These are phyloP conservation scores for Geotrichum carabidarum DNA, from an alignment of 1,139 yeast species.

Conservation along the genomic window DNA sequence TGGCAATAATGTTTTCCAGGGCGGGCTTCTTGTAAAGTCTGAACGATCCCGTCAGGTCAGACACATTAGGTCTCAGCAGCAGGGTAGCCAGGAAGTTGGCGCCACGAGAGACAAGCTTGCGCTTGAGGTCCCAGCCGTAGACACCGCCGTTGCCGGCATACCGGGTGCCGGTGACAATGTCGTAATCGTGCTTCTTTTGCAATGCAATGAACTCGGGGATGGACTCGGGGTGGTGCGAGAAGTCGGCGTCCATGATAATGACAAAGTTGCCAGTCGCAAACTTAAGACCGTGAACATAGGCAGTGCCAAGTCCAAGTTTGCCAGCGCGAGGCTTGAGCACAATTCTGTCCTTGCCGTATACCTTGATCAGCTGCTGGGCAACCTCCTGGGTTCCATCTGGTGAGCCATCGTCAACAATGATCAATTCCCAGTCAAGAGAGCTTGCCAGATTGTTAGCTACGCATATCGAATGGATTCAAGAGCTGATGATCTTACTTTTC, in stretches of 20 bases:
- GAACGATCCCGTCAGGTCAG: conserved; percentile 76
- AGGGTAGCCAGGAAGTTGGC: conserved; percentile 76
- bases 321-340: conserved; percentile 72
- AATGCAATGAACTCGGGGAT: conserved; percentile 70
- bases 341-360: conserved; percentile 61
- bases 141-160: conserved; percentile 82
- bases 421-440: conserved; percentile 67
- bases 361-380: conserved; percentile 57
- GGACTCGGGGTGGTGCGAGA: conserved; percentile 73
- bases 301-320: conserved; percentile 76
- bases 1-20: conserved; percentile 60
- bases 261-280: conserved; percentile 71
- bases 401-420: conserved; percentile 74
- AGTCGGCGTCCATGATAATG: conserved; percentile 82
- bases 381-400: conserved; percentile 81
- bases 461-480: background rate
- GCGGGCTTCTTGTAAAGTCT: conserved; percentile 71
- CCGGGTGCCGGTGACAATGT: conserved; percentile 81
- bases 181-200: conserved; percentile 60
- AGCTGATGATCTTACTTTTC: conserved; percentile 37
- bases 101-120: conserved; percentile 74
- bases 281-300: conserved; percentile 74
- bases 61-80: conserved; percentile 65
- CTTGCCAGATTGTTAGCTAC: conserved; percentile 12
- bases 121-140: conserved; percentile 79